These are phyloP conservation scores for Pseudozyma pruni DNA, from an alignment of 1,284 basidiomycete genomes.

Conservation along the genomic window DNA sequence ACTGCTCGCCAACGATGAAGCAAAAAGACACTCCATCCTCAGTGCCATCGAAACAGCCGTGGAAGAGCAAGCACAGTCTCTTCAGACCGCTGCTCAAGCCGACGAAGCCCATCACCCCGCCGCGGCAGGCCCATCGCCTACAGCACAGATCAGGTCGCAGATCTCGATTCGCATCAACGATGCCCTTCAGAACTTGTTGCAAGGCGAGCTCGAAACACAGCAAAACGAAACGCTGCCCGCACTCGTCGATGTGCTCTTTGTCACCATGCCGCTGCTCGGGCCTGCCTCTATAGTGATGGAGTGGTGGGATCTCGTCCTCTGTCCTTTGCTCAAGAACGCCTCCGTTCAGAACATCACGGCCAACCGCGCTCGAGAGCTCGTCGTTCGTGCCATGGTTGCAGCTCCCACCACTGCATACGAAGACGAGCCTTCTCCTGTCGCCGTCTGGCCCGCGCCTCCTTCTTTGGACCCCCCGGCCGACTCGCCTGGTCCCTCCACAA, in stretches of 20 bases:
- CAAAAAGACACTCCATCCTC: constrained; percentile 29
- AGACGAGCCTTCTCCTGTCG: constrained; percentile 49
- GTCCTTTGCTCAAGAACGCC: constrained; percentile 55
- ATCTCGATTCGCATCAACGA: constrained; percentile 47
- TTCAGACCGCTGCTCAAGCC: constrained; percentile 23
- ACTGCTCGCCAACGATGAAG: constrained; percentile 22
- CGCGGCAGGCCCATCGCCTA: constrained; percentile 33
- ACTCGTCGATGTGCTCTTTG: constrained; percentile 52
- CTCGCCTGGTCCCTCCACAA: constrained; percentile 7
- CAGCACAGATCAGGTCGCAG: constrained; percentile 47
- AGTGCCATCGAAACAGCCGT: constrained; percentile 29
- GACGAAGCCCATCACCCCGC: constrained; percentile 37
- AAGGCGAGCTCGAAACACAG: constrained; percentile 42
- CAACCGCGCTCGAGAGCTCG: constrained; percentile 53
- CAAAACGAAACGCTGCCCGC: constrained; percentile 36
- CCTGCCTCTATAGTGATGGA: constrained; percentile 47
- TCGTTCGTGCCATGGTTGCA: constrained; percentile 51
- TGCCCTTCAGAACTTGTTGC: constrained; percentile 38
- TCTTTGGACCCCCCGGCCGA: constrained; percentile 1
- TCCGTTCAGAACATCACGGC: constrained; percentile 41
- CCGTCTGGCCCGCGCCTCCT: constrained; percentile 36
- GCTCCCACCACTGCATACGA: constrained; percentile 52
- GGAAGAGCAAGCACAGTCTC: constrained; percentile 24
- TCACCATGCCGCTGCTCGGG: constrained; percentile 47
- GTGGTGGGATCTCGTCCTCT: constrained; percentile 64